Conservation (phyloP, 768 basidiomycete genomes). For the Lactarius trivialis region DNA sequence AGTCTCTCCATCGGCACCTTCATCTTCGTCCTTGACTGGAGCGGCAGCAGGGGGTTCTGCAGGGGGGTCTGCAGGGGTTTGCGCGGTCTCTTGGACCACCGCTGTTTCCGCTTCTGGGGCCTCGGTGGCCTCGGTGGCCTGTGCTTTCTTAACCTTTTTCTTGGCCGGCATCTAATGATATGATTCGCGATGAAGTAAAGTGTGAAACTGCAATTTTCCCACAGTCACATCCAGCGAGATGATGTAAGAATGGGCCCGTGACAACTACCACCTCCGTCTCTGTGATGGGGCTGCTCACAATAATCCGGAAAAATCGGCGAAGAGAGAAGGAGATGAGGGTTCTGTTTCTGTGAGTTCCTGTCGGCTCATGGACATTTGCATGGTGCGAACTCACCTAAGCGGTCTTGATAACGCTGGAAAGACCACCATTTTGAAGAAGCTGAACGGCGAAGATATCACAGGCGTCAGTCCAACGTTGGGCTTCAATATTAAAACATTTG, state of each 20-base stretch:
- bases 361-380: background rate
- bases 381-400: conserved; percentile 36
- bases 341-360: conserved; percentile 72
- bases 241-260: background rate
- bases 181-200: background rate
- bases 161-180: conserved; percentile 46
- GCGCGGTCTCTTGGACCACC: background rate
- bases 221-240: background rate
- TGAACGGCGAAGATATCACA: conserved; percentile 87
- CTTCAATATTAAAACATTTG: conserved; percentile 98
- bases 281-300: conserved; percentile 87
- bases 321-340: conserved; percentile 97
- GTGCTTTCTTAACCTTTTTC: conserved; percentile 84
- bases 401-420: conserved; percentile 99
- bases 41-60: conserved; percentile 29
- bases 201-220: background rate
- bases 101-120: conserved; percentile 28
- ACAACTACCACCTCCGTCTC: background rate
- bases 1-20: conserved; percentile 63
- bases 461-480: conserved; percentile 90
- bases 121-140: conserved; percentile 27
- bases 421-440: conserved; percentile 93
- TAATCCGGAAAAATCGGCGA: conserved; percentile 91
- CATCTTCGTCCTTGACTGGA: conserved; percentile 43
- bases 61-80: conserved; percentile 15